Evolutionary conservation across 2,329 filamentous ascomycete genomes (phyloP), one percentile per base, ranked within the genome.

Genomic region (Chrysoporthe cubensis): DNA sequence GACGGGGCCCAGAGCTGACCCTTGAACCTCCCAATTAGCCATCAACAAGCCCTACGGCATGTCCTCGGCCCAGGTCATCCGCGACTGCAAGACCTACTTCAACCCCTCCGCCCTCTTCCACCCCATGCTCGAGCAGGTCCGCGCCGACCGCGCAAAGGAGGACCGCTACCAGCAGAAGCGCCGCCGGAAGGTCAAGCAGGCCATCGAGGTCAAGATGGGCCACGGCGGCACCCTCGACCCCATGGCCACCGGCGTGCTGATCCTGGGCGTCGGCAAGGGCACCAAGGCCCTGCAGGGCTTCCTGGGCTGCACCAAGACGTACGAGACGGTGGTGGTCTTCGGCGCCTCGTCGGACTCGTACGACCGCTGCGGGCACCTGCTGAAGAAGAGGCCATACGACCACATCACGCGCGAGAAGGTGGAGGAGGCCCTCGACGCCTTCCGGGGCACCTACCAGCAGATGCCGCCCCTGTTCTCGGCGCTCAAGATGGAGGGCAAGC

Each of bases 211-310:
- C 73, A 99, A 98, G 83, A 92, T 98, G 75, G 96, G 96, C 44
- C 96, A 99, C 80, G 96, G 96, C 69, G 96, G 96, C 56, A 99
- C 96, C 1, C 86, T 99, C 21, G 96, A 99, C 76, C 96, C 96
- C 37, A 86, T 97, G 74, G 96, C 96, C 9, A 97, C 94, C 1
- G 96, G 96, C 58, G 92, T 99, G 34, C 86, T 99, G 62, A 94
- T 98, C 71, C 84, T 96, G 7, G 96, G 95, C 66, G 85, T 97
- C 64, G 96, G 95, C 46, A 89, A 87, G 68, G 96, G 93, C 50
- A 99, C 96, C 66, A 99, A 98, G 79, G 82, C 86, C 16, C 85
- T 99, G 1, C 83, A 87, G 52, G 83, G 88, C 46, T 98, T 97
- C 77, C 84, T 98, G 57, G 85, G 88, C 65, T 97, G 96, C 82